These are phyloP conservation scores for Takashimella tepidaria DNA, from an alignment of 1,284 basidiomycete genomes.

Conservation along the genomic window DNA sequence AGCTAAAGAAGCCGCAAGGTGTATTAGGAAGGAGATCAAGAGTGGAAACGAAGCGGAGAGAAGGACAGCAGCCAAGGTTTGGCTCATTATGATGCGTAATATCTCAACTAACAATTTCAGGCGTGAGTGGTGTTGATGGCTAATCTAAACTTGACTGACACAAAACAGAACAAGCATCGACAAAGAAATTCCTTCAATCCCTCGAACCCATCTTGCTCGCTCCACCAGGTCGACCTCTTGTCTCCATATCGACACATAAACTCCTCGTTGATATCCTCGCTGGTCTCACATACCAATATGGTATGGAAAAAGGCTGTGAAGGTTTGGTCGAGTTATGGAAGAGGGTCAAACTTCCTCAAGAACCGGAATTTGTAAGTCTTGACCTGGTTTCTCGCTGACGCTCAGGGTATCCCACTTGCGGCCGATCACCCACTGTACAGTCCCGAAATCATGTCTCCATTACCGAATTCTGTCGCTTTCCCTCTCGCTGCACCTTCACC, in stretches of 20 bases:
- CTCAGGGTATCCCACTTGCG: slow-evolving; percentile 37
- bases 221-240: slow-evolving; percentile 16
- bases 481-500: slow-evolving; percentile 4
- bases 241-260: slow-evolving; percentile 23
- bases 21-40: slow-evolving; percentile 45
- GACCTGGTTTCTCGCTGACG: slow-evolving; percentile 2
- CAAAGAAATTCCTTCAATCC: slow-evolving; percentile 36
- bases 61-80: slow-evolving; percentile 40
- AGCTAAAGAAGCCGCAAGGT: slow-evolving; percentile 41
- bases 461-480: slow-evolving; percentile 5
- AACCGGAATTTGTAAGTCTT: slow-evolving; percentile 38
- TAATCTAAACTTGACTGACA: neutral
- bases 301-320: slow-evolving; percentile 40
- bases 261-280: slow-evolving; percentile 33
- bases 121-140: slow-evolving; percentile 24
- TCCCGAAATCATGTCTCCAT: slow-evolving; percentile 16
- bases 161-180: slow-evolving; percentile 31
- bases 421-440: slow-evolving; percentile 33
- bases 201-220: slow-evolving; percentile 26
- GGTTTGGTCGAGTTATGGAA: slow-evolving; percentile 39
- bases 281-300: slow-evolving; percentile 38
- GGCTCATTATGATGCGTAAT: slow-evolving; percentile 43
- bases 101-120: slow-evolving; percentile 30
- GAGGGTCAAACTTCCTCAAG: slow-evolving; percentile 41
- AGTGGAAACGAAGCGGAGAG: slow-evolving; percentile 37